Evolutionary conservation across 1,139 yeast species (phyloP).

Genomic region (Nakaseomyces bracarensis): DNA sequence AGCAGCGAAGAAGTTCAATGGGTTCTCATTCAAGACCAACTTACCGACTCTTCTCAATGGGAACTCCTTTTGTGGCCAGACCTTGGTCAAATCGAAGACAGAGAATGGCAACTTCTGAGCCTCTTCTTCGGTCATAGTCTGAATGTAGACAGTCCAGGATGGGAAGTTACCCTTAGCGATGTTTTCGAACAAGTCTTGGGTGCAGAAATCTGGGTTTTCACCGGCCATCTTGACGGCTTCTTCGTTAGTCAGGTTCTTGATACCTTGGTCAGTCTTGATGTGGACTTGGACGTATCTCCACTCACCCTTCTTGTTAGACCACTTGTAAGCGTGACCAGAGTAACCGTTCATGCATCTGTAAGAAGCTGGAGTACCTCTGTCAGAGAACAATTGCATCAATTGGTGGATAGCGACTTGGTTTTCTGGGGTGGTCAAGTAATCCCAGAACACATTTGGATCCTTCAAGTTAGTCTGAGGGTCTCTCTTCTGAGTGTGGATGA

Average conservation of each 20-base stretch:
- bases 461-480: conserved; percentile 77
- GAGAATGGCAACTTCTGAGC: conserved; percentile 55
- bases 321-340: conserved; percentile 66
- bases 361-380: conserved; percentile 61
- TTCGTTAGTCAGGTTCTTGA: conserved; percentile 45
- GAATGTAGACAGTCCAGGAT: conserved; percentile 57
- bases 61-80: conserved; percentile 52
- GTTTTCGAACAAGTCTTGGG: conserved; percentile 54
- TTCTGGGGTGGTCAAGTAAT: conserved; percentile 45
- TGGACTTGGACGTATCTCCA: conserved; percentile 63
- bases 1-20: conserved; percentile 49
- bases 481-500: conserved; percentile 59
- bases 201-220: conserved; percentile 56
- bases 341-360: conserved; percentile 64
- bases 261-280: conserved; percentile 52
- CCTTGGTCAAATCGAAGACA: conserved; percentile 59
- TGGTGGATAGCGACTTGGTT: conserved; percentile 63
- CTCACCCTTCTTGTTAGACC: conserved; percentile 58
- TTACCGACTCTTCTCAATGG: conserved; percentile 54
- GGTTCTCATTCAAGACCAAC: conserved; percentile 47
- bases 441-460: conserved; percentile 71
- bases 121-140: conserved; percentile 60
- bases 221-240: conserved; percentile 54
- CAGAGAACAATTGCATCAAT: conserved; percentile 52
- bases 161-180: conserved; percentile 54